These are phyloP conservation scores for Crassisporium funariophilum DNA, from an alignment of 768 basidiomycete genomes.

Conservation along the genomic window DNA sequence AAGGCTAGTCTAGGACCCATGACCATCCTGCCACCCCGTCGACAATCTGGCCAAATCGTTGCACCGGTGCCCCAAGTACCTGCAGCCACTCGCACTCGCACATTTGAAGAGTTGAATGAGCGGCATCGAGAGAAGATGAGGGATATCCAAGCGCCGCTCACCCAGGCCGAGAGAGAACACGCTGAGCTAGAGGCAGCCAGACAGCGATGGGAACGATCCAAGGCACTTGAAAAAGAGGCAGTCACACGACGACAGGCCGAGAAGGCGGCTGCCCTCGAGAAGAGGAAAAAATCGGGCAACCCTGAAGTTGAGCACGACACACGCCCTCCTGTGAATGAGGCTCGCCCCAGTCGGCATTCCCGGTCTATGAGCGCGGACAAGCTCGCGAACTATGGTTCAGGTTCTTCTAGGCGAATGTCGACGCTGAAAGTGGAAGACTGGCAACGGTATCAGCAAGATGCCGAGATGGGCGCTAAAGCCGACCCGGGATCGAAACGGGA, in stretches of 20 bases:
- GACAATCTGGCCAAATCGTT: constrained; percentile 35
- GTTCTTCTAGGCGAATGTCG: constrained; percentile 69
- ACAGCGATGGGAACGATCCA: constrained; percentile 81
- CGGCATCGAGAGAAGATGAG: constrained; percentile 84
- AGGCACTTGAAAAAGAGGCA: constrained; percentile 71
- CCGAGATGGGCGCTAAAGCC: constrained; percentile 27
- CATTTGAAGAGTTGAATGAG: constrained; percentile 86
- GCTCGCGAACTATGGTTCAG: constrained; percentile 45
- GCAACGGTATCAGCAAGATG: constrained; percentile 67
- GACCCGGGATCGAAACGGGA: constrained; percentile 33
- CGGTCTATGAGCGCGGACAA: constrained; percentile 66
- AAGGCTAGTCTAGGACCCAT: constrained; percentile 38
- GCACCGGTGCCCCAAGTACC: constrained; percentile 55
- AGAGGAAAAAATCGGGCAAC: constrained; percentile 45
- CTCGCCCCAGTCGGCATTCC: constrained; percentile 39
- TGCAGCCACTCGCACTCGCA: constrained; percentile 57
- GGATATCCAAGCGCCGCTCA: constrained; percentile 81
- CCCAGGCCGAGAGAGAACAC: constrained; percentile 76
- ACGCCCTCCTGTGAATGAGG: constrained; percentile 35
- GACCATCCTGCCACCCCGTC: constrained; percentile 51
- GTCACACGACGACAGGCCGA: constrained; percentile 75
- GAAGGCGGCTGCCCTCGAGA: constrained; percentile 58
- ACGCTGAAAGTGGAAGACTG: constrained; percentile 85
- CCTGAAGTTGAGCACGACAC: constrained; percentile 41
- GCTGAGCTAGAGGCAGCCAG: constrained; percentile 76